These are phyloP conservation scores for Canariomyces notabilis DNA, from an alignment of 2,329 filamentous ascomycete genomes.

Conservation along the genomic window DNA sequence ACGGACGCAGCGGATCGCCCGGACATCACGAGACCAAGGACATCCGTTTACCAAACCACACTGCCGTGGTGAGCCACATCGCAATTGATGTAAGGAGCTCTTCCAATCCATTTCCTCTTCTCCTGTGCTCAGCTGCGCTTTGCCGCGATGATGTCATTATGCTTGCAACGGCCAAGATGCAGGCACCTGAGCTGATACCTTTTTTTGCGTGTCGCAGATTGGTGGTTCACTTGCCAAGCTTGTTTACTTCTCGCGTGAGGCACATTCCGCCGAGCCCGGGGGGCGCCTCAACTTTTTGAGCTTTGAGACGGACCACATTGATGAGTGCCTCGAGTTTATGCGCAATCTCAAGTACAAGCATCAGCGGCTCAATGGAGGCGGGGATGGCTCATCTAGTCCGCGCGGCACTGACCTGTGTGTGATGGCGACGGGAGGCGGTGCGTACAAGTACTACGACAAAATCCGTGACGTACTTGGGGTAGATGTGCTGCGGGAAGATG, in stretches of 20 bases:
- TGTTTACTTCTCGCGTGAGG: conserved; percentile 92
- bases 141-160: conserved; percentile 22
- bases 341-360: conserved; percentile 79
- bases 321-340: conserved; percentile 91
- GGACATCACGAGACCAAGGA: conserved; percentile 72
- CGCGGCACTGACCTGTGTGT: conserved; percentile 66
- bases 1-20: conserved; percentile 43
- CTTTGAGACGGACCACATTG: conserved; percentile 93
- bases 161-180: conserved; percentile 2
- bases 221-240: conserved; percentile 93
- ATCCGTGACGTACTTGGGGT: conserved; percentile 79
- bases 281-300: conserved; percentile 91
- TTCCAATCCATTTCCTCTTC: conserved; percentile 9
- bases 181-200: conserved; percentile 5
- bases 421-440: conserved; percentile 93
- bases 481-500: conserved; percentile 86
- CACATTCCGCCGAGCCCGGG: conserved; percentile 71
- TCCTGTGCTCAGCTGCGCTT: conserved; percentile 10
- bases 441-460: conserved; percentile 94
- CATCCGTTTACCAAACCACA: conserved; percentile 94
- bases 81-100: conserved; percentile 75
- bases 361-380: conserved; percentile 66
- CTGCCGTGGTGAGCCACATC: conserved; percentile 90
- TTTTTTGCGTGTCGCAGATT: conserved; percentile 59
- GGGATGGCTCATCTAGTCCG: conserved; percentile 19